Percentiles rank a stretch among this genome's conserved stretches.
Evolutionary conservation across 2,329 filamentous ascomycete genomes (phyloP).

Genomic region (Cadophora malorum): DNA sequence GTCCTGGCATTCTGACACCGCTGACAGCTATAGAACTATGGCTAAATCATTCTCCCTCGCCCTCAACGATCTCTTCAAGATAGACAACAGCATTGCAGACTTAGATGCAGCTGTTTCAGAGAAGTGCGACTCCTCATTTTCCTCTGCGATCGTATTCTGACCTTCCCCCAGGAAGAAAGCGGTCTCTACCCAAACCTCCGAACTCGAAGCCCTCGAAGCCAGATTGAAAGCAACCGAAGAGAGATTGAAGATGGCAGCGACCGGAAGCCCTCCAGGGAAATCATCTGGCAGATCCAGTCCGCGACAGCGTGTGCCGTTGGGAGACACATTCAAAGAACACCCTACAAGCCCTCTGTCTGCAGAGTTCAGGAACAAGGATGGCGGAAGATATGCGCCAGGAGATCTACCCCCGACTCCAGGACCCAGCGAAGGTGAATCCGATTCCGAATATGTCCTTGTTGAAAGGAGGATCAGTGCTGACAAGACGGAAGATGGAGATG

Average conservation of each 20-base stretch:
- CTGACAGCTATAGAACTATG: conserved; percentile 68
- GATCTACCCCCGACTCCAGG: conserved; percentile 45
- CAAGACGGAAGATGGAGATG: conserved; percentile 40
- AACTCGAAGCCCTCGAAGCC: conserved; percentile 86
- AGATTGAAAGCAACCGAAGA: conserved; percentile 86
- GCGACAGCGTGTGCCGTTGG: conserved; percentile 32
- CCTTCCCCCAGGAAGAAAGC: conserved; percentile 71
- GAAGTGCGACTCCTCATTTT: conserved; percentile 63
- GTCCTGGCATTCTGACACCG: background rate
- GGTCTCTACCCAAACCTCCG: conserved; percentile 74
- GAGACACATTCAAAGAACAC: conserved; percentile 36
- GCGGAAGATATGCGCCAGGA: conserved; percentile 32
- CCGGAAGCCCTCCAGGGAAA: conserved; percentile 22
- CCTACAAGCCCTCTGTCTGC: conserved; percentile 34
- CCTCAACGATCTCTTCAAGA: conserved; percentile 86
- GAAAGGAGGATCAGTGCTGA: conserved; percentile 36
- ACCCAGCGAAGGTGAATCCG: conserved; percentile 46
- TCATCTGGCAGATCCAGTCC: conserved; percentile 35
- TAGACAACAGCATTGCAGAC: conserved; percentile 78
- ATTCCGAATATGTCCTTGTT: conserved; percentile 42
- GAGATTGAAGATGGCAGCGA: conserved; percentile 60
- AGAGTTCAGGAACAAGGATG: conserved; percentile 27
- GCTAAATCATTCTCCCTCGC: conserved; percentile 86
- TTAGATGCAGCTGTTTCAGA: conserved; percentile 78
- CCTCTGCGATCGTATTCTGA: conserved; percentile 11